These are phyloP conservation scores for Clausena lansium DNA, from an alignment of 345 rosid species.

Conservation along the genomic window DNA sequence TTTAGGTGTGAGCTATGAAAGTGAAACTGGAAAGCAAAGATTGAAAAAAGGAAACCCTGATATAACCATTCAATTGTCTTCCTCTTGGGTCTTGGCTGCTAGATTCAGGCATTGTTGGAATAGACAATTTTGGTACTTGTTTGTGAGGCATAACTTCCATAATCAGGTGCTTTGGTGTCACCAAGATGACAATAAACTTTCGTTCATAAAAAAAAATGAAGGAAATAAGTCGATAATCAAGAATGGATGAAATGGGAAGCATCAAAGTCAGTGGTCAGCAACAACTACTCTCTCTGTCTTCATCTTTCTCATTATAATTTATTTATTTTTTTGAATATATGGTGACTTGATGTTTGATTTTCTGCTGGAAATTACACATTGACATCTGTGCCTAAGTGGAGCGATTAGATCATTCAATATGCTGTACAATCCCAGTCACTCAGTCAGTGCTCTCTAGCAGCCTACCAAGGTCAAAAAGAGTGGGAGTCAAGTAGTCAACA, in stretches of 20 bases:
- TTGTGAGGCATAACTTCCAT: neutral
- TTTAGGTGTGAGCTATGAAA: slow-evolving; percentile 8
- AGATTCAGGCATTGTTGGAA: neutral
- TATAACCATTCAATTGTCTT: slow-evolving; percentile 6
- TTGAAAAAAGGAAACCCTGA: slow-evolving; percentile 3
- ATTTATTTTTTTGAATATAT: neutral
- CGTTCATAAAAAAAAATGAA: neutral
- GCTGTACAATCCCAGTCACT: slow-evolving; percentile 1
- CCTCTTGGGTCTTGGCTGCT: neutral
- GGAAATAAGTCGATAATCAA: neutral
- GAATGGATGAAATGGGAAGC: neutral
- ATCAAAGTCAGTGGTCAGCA: neutral
- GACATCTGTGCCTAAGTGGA: neutral
- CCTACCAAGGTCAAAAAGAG: neutral
- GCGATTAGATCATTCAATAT: neutral
- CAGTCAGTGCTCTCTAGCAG: neutral
- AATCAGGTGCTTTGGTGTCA: neutral
- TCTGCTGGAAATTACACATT: neutral
- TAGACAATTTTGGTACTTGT: neutral
- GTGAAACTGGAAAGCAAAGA: slow-evolving; percentile 16
- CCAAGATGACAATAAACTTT: neutral
- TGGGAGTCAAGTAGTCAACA: too few species aligned
- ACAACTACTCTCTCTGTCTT: neutral
- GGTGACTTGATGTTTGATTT: neutral
- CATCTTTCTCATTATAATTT: neutral